Conservation (phyloP, 192 early-diverging fungal species). For the Geosiphon pyriformis region DNA sequence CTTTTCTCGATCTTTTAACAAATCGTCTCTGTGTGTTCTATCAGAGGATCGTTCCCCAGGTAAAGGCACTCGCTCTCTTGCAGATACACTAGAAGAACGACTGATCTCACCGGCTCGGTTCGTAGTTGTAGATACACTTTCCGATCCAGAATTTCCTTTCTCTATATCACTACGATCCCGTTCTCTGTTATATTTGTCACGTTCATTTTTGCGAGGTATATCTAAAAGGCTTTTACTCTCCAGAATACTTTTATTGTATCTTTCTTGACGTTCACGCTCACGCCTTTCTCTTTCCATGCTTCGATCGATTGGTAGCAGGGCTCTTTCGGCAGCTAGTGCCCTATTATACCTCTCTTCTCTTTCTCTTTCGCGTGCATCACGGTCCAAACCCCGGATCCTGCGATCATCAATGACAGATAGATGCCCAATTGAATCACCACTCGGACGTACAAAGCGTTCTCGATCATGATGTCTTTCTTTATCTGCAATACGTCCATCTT, state of each 20-base stretch:
- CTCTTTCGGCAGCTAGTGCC: neutral
- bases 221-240: constrained; percentile 13
- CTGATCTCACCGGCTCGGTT: neutral
- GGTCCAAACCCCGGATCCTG: neutral
- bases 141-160: neutral
- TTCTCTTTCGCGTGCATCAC: constrained; percentile 8
- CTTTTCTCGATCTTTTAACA: constrained; percentile 5
- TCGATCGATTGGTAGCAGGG: neutral
- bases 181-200: neutral
- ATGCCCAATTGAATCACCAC: neutral
- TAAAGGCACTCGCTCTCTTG: neutral
- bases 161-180: neutral
- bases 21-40: neutral
- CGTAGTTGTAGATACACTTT: constrained; percentile 7
- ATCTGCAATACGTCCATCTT: constrained; percentile 12
- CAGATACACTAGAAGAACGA: constrained; percentile 8
- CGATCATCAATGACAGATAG: constrained; percentile 8
- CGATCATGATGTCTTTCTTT: neutral
- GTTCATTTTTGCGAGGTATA: neutral
- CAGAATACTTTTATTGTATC: constrained; percentile 10
- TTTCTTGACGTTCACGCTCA: constrained; percentile 11
- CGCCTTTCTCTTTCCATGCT: constrained; percentile 2
- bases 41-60: neutral
- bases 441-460: neutral
- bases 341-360: constrained; percentile 20